phyloP scores from a whole-genome alignment of 495 filamentous ascomycete genomes.

The Hypoxylon lienhwacheense region DNA sequence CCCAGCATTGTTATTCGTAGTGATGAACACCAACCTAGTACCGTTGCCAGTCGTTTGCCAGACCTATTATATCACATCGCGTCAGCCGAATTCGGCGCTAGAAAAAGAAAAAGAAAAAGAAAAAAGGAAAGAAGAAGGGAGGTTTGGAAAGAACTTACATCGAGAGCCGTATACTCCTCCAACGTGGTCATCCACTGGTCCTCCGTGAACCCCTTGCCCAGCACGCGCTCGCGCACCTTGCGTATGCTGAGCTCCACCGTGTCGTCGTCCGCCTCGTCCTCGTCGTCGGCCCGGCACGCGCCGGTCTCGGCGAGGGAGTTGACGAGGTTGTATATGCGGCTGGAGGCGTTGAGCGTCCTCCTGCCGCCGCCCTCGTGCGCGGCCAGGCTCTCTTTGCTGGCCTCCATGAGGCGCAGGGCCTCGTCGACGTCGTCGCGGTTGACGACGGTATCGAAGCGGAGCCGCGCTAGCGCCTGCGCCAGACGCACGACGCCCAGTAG shows the following conservation, averaged over 20 bases:
- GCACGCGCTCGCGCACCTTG: slow-evolving; percentile 82
- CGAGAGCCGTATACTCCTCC: slow-evolving; percentile 82
- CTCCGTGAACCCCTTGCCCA: slow-evolving; percentile 95
- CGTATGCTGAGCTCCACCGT: slow-evolving; percentile 79
- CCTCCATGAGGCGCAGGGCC: slow-evolving; percentile 84
- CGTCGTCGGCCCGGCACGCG: slow-evolving; percentile 66
- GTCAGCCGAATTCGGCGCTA: slow-evolving; percentile 27
- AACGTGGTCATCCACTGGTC: slow-evolving; percentile 84
- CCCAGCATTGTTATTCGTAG: slow-evolving; percentile 41
- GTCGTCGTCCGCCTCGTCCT: slow-evolving; percentile 39
- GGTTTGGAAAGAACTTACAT: slow-evolving; percentile 79
- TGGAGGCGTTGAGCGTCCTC: slow-evolving; percentile 76
- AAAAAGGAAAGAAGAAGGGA: neutral
- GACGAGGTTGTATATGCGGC: slow-evolving; percentile 92
- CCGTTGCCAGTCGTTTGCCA: slow-evolving; percentile 94
- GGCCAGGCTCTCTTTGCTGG: slow-evolving; percentile 83
- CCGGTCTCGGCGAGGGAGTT: slow-evolving; percentile 80
- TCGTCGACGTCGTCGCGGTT: slow-evolving; percentile 94
- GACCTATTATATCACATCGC: slow-evolving; percentile 58
- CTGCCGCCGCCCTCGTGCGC: slow-evolving; percentile 59
- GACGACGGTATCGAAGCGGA: slow-evolving; percentile 81
- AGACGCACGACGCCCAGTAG: slow-evolving; percentile 90
- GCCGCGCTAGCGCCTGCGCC: slow-evolving; percentile 90
- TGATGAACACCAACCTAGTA: slow-evolving; percentile 78
- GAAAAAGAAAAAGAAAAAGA: slow-evolving; percentile 2